Conservation (phyloP, 2,329 filamentous ascomycete genomes). For the Nigrospora sphaerica region DNA sequence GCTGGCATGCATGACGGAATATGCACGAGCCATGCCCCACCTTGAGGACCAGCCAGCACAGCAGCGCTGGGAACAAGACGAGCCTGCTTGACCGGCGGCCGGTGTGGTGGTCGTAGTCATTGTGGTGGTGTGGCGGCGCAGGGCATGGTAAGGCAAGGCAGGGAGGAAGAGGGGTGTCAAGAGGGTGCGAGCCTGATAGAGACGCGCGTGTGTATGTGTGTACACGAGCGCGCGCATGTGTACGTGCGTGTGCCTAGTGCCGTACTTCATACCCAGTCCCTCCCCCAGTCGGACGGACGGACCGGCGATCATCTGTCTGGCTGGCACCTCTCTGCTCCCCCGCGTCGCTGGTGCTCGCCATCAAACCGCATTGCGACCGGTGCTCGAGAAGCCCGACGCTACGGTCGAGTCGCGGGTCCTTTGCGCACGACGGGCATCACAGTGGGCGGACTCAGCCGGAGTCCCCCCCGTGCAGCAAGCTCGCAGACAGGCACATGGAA, state of each 20-base stretch:
- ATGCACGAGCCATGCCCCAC: constrained; percentile 43
- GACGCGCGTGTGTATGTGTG: too few relatives aligned
- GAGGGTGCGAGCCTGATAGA: not conserved
- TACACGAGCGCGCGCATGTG: too few relatives aligned
- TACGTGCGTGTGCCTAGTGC: too few relatives aligned
- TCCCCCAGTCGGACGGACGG: too few relatives aligned
- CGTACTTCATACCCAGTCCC: too few relatives aligned
- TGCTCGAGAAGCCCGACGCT: too few relatives aligned
- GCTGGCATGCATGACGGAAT: constrained; percentile 55
- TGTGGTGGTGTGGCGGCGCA: constrained; percentile 3
- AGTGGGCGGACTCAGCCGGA: not conserved
- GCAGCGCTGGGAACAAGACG: constrained; percentile 1
- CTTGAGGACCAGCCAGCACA: constrained; percentile 35
- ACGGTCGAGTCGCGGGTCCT: too few relatives aligned
- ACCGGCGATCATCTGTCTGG: too few relatives aligned
- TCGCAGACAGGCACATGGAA: constrained; percentile 15
- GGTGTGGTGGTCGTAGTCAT: not conserved
- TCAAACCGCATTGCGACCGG: too few relatives aligned
- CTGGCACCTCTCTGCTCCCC: too few relatives aligned
- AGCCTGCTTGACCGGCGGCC: not conserved
- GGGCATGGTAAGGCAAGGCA: constrained; percentile 14
- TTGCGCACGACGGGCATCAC: not conserved
- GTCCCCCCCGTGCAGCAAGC: constrained; percentile 8
- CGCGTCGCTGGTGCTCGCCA: too few relatives aligned
- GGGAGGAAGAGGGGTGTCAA: not conserved